Evolutionary conservation across 2,329 filamentous ascomycete species (phyloP).

Genomic region (Neonectria hederae): DNA sequence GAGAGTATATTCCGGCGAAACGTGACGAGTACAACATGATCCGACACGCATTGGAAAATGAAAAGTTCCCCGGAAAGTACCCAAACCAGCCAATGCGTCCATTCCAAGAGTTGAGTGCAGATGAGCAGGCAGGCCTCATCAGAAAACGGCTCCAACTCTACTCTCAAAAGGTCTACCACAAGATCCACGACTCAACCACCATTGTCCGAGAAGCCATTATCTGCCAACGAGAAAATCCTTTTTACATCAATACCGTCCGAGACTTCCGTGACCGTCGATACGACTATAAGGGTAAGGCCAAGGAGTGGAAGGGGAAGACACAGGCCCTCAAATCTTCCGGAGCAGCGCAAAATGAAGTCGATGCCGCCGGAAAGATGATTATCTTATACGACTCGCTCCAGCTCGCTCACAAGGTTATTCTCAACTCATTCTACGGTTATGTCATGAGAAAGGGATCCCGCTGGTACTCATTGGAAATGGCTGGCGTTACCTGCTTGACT

Average conservation of each 20-base stretch:
- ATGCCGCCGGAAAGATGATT: conserved; percentile 99
- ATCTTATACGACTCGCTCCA: conserved; percentile 95
- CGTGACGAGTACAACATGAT: conserved; percentile 99
- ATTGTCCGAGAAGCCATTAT: conserved; percentile 97
- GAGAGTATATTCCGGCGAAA: conserved; percentile 95
- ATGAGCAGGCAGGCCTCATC: conserved; percentile 83
- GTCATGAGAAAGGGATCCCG: conserved; percentile 99
- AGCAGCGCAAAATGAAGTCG: conserved; percentile 78
- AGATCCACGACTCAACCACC: conserved; percentile 94
- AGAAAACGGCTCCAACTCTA: conserved; percentile 91
- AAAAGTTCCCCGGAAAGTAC: conserved; percentile 84
- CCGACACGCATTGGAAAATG: conserved; percentile 87
- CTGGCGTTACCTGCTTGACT: conserved; percentile 95
- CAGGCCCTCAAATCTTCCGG: conserved; percentile 86
- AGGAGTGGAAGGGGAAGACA: conserved; percentile 98
- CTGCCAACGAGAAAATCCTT: conserved; percentile 96
- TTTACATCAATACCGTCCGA: conserved; percentile 96
- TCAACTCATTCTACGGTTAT: conserved; percentile 99
- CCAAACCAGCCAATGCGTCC: conserved; percentile 75
- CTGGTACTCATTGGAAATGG: conserved; percentile 99
- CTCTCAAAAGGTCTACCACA: conserved; percentile 99
- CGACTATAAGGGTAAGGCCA: conserved; percentile 98
- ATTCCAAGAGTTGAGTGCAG: conserved; percentile 82
- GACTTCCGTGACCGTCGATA: conserved; percentile 97
- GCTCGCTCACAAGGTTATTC: conserved; percentile 96